Evolutionary conservation across 768 basidiomycete genomes (phyloP).

Genomic region (Pholiota molesta): DNA sequence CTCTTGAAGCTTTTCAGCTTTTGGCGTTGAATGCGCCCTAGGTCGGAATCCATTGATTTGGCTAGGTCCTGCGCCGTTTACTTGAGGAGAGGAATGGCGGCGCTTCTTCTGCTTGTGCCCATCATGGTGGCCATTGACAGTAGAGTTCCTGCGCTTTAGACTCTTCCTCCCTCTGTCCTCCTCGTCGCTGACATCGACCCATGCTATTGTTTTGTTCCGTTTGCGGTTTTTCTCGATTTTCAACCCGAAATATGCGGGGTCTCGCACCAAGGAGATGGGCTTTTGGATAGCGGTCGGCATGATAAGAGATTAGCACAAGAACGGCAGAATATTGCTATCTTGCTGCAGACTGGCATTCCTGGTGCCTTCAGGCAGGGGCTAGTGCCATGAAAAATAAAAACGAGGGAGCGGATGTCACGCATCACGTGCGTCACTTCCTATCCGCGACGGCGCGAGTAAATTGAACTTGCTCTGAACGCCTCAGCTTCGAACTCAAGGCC

Average conservation of each 20-base stretch:
- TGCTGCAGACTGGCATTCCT: neutral
- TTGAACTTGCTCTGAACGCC: conserved; percentile 12
- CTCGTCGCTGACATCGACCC: conserved; percentile 45
- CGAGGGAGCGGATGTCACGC: neutral
- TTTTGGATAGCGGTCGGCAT: conserved; percentile 24
- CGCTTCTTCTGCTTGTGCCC: conserved; percentile 37
- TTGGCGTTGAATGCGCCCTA: conserved; percentile 23
- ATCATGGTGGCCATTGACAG: conserved; percentile 28
- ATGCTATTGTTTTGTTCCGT: conserved; percentile 34
- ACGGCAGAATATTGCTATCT: neutral
- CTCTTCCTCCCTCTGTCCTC: conserved; percentile 32
- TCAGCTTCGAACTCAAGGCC: neutral
- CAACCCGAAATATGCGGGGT: conserved; percentile 26
- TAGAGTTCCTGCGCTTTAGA: conserved; percentile 32
- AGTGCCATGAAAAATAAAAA: neutral
- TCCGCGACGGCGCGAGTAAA: conserved; percentile 21
- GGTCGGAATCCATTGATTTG: conserved; percentile 12
- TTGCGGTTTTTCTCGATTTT: conserved; percentile 27
- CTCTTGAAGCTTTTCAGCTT: conserved; percentile 50
- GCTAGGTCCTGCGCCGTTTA: conserved; percentile 19
- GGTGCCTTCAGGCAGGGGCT: too few species aligned
- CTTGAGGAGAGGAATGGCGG: conserved; percentile 25
- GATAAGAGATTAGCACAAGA: neutral
- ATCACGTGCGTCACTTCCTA: conserved; percentile 26
- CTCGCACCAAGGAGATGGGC: conserved; percentile 23